Conservation (phyloP, 2,329 filamentous ascomycete genomes). For the Aureobasidium sp. region DNA sequence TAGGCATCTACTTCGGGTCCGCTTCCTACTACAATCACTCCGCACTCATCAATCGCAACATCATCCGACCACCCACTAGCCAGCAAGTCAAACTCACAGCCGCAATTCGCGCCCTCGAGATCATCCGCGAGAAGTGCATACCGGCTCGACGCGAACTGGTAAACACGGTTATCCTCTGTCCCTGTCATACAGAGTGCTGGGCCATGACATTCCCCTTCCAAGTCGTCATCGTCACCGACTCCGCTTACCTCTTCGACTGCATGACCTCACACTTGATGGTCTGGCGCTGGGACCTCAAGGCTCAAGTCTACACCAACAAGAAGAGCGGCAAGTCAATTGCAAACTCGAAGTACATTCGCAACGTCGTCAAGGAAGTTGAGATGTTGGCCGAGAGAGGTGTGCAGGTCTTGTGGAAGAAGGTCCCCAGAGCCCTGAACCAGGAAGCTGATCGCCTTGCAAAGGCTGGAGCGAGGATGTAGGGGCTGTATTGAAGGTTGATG, state of each 20-base stretch:
- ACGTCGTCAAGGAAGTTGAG: background rate
- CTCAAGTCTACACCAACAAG: background rate
- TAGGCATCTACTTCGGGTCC: background rate
- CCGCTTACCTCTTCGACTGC: conserved; percentile 3
- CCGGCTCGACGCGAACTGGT: background rate
- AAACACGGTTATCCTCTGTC: background rate
- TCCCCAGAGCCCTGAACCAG: background rate
- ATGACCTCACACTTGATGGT: background rate
- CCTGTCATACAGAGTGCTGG: background rate
- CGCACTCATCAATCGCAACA: background rate
- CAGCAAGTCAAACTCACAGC: background rate
- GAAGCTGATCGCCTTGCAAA: background rate
- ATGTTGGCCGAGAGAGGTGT: background rate
- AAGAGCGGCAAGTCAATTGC: background rate
- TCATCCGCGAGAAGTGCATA: background rate
- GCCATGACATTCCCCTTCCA: background rate
- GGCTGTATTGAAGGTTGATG: background rate
- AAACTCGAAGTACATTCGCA: background rate
- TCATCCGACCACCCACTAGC: background rate
- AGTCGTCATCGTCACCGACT: background rate
- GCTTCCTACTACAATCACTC: background rate
- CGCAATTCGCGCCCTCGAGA: background rate
- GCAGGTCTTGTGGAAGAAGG: conserved; percentile 1
- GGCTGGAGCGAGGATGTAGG: background rate
- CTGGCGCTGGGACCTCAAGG: background rate